phyloP scores from a whole-genome alignment of 495 filamentous ascomycete species.

The Penicillium atrosanguineum region DNA sequence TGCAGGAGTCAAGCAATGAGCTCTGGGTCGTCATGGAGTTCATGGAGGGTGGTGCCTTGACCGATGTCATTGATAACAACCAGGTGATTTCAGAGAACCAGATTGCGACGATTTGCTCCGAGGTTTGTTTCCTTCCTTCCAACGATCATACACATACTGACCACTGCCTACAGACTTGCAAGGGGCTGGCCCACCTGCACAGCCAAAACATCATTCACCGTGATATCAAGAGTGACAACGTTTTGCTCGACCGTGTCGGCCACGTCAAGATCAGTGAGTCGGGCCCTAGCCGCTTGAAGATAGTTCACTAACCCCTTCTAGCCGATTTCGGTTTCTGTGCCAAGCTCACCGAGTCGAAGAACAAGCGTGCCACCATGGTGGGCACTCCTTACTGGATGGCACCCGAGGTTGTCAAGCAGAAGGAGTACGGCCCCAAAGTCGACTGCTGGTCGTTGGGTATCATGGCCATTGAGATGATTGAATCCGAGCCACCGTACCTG shows the following conservation, averaged over 20 bases:
- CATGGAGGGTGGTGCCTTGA: slow-evolving; percentile 97
- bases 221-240: slow-evolving; percentile 99
- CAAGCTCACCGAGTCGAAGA: slow-evolving; percentile 95
- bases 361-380: slow-evolving; percentile 97
- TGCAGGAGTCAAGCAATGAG: slow-evolving; percentile 87
- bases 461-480: slow-evolving; percentile 99
- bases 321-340: slow-evolving; percentile 99
- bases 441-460: slow-evolving; percentile 99
- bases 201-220: slow-evolving; percentile 96
- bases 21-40: slow-evolving; percentile 99
- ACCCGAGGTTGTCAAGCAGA: slow-evolving; percentile 97
- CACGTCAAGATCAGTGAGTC: slow-evolving; percentile 96
- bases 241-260: slow-evolving; percentile 86
- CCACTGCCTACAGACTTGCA: slow-evolving; percentile 71
- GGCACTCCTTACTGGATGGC: slow-evolving; percentile 99
- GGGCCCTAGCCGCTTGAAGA: background rate
- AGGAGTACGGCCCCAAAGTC: slow-evolving; percentile 96
- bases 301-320: slow-evolving; percentile 30
- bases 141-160: slow-evolving; percentile 27
- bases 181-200: slow-evolving; percentile 90
- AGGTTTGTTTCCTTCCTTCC: slow-evolving; percentile 57
- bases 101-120: slow-evolving; percentile 93
- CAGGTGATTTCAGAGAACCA: slow-evolving; percentile 86
- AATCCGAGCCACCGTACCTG: slow-evolving; percentile 94
- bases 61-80: slow-evolving; percentile 98